These are phyloP conservation scores for Xerocomus alliaceus DNA, from an alignment of 1,284 basidiomycete genomes.

Conservation along the genomic window DNA sequence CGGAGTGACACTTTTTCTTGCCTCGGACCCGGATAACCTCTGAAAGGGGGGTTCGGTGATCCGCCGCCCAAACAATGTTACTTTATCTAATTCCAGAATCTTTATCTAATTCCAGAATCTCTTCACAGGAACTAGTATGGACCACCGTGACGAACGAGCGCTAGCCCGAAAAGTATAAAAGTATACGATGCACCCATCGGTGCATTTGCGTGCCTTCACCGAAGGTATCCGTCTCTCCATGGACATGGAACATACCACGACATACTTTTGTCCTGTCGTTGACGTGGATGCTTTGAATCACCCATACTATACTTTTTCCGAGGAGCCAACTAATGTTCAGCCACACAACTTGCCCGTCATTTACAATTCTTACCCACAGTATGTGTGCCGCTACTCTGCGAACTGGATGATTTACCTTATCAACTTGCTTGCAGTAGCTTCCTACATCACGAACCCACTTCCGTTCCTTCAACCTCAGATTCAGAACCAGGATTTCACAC, in stretches of 20 bases:
- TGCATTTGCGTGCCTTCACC: background rate
- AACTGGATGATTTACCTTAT: background rate
- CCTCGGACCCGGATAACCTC: background rate
- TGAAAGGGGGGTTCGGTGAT: background rate
- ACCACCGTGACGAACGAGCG: background rate
- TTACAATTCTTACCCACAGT: slow-evolving; percentile 1
- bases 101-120: slow-evolving; percentile 1
- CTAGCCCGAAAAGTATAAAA: background rate
- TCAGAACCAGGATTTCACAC: background rate
- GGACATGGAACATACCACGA: background rate
- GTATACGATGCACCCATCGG: background rate
- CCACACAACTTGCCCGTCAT: background rate
- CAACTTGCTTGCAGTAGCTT: background rate
- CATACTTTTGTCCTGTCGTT: background rate
- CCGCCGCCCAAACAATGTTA: background rate
- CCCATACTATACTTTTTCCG: background rate
- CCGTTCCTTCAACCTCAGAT: background rate
- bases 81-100: background rate
- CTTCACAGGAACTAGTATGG: background rate
- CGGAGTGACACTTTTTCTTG: no score
- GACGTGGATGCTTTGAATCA: background rate
- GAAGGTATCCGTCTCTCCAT: background rate
- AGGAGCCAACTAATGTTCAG: background rate
- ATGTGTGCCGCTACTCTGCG: slow-evolving; percentile 1
- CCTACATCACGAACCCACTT: background rate